Evolutionary conservation across 768 basidiomycete genomes (phyloP), one percentile per base, ranked within the genome.

Genomic region (Pleurotus platypus): DNA sequence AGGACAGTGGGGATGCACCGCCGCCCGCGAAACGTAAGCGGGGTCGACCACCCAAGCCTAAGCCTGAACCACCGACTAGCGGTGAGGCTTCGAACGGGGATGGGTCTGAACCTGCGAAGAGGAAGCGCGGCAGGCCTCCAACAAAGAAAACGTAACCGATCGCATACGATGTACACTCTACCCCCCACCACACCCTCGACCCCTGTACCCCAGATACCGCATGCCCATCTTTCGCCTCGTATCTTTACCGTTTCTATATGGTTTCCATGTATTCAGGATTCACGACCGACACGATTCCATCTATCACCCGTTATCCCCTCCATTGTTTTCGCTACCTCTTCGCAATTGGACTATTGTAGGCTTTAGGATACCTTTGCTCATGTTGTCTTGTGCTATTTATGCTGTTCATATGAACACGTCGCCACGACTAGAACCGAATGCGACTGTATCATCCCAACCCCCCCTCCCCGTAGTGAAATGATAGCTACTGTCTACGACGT

Each of bases 71-170:
- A 54, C 24, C 26, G 18, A 48, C 42, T 35, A 67, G 65, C 49
- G 73, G 78, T 42, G 73, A 70, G 16, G 67, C 75, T 51, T 68
- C 70, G 0, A 62, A 68, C 59, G 77, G 70, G 48, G 73, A 76
- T 58, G 67, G 62, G 38, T 73, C 75, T 40, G 86, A 86, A 65
- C 62, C 83, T 58, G 74, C 73, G 64, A 63, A 70, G 57, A 84
- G 84, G 79, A 90, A 85, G 74, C 78, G 89, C 60, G 87, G 88
- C 55, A 80, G 89, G 64, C 89, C 88, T 64, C 81, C 86, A 71
- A 11, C 30, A 11, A 81, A 81, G 75, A 79, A 80, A 64, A 56
- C 71, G 51, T 65, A 69, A 54, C 60, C 67, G 46, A 65, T 72
- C 60, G 66, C 61, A 59, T 54, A 46, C 57, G 35, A 57, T 61